Evolutionary conservation across 257 asterid genomes (phyloP).

Genomic region (Solanum raphanifolium): DNA sequence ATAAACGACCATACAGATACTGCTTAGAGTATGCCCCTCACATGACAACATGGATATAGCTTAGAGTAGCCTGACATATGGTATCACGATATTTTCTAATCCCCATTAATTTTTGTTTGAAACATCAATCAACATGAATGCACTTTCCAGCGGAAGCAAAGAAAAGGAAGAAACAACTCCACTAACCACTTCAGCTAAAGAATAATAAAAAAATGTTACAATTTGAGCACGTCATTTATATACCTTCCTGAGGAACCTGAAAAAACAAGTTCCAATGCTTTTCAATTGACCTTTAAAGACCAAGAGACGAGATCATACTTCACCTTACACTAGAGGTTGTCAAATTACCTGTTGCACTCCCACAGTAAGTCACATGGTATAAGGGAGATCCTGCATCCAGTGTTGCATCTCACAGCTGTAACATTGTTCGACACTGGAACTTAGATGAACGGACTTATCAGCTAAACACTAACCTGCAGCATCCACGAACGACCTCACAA

Average conservation of each 20-base stretch:
- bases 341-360: not conserved
- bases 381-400: not conserved
- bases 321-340: not conserved
- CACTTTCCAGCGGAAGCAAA: not conserved
- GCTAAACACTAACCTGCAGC: not conserved
- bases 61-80: too few species aligned
- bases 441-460: not conserved
- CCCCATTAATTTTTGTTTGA: not conserved
- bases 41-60: not conserved
- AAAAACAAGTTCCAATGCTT: not conserved
- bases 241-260: not conserved
- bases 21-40: not conserved
- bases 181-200: not conserved
- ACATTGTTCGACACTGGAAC: not conserved
- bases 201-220: too few species aligned
- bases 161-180: too few species aligned
- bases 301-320: not conserved
- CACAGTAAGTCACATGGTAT: not conserved
- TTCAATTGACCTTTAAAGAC: not conserved
- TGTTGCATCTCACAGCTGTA: not conserved
- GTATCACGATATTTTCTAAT: not conserved
- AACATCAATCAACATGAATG: too few species aligned
- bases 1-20: not conserved
- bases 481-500: not conserved
- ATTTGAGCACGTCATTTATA: not conserved